phyloP scores from a whole-genome alignment of 495 filamentous ascomycete species.

The Tuber microsphaerosporum region DNA sequence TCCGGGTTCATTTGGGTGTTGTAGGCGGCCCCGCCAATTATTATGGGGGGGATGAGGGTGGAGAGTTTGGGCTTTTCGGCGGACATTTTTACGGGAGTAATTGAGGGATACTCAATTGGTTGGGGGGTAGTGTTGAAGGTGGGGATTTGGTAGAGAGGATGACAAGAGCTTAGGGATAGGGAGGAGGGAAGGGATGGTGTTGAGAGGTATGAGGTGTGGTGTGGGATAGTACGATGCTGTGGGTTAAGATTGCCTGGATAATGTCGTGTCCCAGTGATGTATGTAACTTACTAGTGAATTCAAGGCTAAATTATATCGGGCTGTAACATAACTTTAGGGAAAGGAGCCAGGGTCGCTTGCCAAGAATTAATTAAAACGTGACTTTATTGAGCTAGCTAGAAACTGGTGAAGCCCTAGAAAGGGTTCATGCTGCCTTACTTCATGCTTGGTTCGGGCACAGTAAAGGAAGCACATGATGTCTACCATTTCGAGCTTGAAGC shows the following conservation, averaged over 20 bases:
- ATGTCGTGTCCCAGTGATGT: not conserved
- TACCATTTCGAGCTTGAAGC: not conserved
- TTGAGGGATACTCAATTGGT: not conserved
- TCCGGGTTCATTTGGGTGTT: slow-evolving; percentile 85
- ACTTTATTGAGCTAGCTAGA: not conserved
- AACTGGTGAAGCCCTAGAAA: not conserved
- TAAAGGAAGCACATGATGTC: not conserved
- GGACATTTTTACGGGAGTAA: slow-evolving; percentile 11
- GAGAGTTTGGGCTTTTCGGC: slow-evolving; percentile 20
- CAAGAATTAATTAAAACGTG: not conserved
- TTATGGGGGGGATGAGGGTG: slow-evolving; percentile 65
- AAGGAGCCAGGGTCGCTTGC: not conserved
- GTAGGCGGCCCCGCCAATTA: slow-evolving; percentile 94
- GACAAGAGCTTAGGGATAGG: not conserved
- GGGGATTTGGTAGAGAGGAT: not conserved
- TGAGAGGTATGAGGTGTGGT: not conserved
- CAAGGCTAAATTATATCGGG: not conserved
- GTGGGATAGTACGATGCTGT: not conserved
- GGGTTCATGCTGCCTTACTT: not conserved
- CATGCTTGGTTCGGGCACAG: not conserved
- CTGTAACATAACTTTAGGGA: not conserved
- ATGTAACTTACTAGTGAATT: not conserved
- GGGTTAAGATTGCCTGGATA: not conserved
- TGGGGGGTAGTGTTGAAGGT: not conserved
- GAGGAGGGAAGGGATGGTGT: not conserved